Evolutionary conservation across 2,329 filamentous ascomycete genomes (phyloP).

Genomic region (Fusarium virguliforme): DNA sequence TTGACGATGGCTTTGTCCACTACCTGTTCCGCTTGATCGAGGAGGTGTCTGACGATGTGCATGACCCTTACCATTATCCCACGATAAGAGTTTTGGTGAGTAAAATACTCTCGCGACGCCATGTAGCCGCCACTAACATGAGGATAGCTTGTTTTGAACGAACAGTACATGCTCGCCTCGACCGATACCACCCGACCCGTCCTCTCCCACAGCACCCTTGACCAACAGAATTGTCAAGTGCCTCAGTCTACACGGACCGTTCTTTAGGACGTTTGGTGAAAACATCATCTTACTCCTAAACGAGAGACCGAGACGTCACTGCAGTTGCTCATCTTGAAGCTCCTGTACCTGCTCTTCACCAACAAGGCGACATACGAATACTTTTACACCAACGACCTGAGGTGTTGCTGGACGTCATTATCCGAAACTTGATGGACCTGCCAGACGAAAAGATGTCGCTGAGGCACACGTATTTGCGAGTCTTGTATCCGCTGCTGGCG

Average conservation of each 20-base stretch:
- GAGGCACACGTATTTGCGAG: slow-evolving; percentile 94
- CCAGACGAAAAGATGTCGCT: slow-evolving; percentile 85
- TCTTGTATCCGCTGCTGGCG: slow-evolving; percentile 89
- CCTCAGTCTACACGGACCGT: slow-evolving; percentile 83
- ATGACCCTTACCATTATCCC: slow-evolving; percentile 96
- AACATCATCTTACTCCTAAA: slow-evolving; percentile 97
- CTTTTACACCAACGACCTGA: slow-evolving; percentile 98
- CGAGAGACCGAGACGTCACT: slow-evolving; percentile 93
- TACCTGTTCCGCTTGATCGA: slow-evolving; percentile 92
- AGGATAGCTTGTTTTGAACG: slow-evolving; percentile 88
- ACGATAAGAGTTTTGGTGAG: slow-evolving; percentile 92
- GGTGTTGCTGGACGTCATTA: slow-evolving; percentile 96
- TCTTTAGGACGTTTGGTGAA: slow-evolving; percentile 95
- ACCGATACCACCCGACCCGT: slow-evolving; percentile 65
- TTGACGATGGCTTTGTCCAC: slow-evolving; percentile 85
- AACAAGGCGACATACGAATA: slow-evolving; percentile 94
- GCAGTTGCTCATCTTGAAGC: slow-evolving; percentile 95
- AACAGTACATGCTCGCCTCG: slow-evolving; percentile 93
- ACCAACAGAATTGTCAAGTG: slow-evolving; percentile 97
- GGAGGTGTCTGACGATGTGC: slow-evolving; percentile 85
- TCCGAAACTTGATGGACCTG: slow-evolving; percentile 95
- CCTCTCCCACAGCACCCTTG: slow-evolving; percentile 66
- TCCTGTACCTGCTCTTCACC: slow-evolving; percentile 95
- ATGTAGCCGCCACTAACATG: slow-evolving; percentile 35
- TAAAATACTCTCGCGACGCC: slow-evolving; percentile 34